Percentiles rank a stretch among this genome's conserved stretches.
Conservation (phyloP, 2,329 filamentous ascomycete species). For the Aspergillus fijiensis region DNA sequence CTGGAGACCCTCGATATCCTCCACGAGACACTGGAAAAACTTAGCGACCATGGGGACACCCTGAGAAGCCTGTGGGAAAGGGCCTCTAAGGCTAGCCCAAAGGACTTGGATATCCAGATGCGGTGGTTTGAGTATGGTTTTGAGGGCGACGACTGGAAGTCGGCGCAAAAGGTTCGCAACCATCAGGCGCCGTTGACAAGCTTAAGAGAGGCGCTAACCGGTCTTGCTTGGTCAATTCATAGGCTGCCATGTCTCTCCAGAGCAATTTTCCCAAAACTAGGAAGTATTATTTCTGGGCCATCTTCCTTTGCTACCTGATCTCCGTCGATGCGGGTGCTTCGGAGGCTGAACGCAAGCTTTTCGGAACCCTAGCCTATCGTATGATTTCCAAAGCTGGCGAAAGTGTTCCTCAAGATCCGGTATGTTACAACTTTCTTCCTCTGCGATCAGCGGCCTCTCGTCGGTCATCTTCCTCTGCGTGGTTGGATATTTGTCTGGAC, state of each 20-base stretch:
- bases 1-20: conserved; percentile 47
- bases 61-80: conserved; percentile 46
- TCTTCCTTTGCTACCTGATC: conserved; percentile 47
- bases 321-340: conserved; percentile 36
- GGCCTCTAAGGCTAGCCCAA: conserved; percentile 46
- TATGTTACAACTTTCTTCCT: conserved; percentile 28
- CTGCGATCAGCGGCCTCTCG: background rate
- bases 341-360: conserved; percentile 46
- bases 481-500: conserved; percentile 10
- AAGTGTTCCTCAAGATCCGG: conserved; percentile 44
- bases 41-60: conserved; percentile 36
- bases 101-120: conserved; percentile 45
- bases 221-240: conserved; percentile 10
- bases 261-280: conserved; percentile 50
- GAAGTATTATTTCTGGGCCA: conserved; percentile 52
- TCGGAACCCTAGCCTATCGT: conserved; percentile 52
- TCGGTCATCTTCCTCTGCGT: background rate
- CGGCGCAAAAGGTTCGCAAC: conserved; percentile 50
- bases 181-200: background rate
- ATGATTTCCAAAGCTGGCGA: conserved; percentile 50
- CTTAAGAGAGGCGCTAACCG: conserved; percentile 1
- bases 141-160: conserved; percentile 45
- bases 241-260: conserved; percentile 52
- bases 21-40: conserved; percentile 39
- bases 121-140: conserved; percentile 48